A percentile compares a stretch with the other conserved stretches of the same genome.
These are phyloP conservation scores for Carnegiea gigantea DNA, from an alignment of 179 eudicot genomes.

Conservation along the genomic window DNA sequence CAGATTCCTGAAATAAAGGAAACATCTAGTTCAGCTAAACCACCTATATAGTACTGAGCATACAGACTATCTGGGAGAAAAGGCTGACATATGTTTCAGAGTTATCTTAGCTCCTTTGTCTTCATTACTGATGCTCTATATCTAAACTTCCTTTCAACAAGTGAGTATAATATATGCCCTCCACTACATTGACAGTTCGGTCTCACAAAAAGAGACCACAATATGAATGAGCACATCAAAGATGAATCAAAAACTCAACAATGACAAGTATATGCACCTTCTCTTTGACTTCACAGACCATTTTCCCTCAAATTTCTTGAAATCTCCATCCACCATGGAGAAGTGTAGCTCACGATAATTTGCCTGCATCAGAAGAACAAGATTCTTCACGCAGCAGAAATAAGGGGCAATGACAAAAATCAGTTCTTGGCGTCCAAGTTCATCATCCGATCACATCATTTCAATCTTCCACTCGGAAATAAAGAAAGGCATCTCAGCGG, in stretches of 20 bases:
- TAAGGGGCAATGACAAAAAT: neutral
- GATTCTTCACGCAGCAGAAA: neutral
- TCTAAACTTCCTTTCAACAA: neutral
- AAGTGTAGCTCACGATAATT: slow-evolving; percentile 81
- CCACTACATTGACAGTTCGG: neutral
- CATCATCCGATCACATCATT: neutral
- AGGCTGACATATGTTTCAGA: neutral
- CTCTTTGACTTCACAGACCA: slow-evolving; percentile 70
- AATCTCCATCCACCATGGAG: slow-evolving; percentile 98
- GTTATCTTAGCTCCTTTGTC: neutral
- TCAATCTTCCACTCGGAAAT: neutral
- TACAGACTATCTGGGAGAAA: neutral
- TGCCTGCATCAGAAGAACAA: slow-evolving; percentile 38
- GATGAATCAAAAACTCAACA: neutral
- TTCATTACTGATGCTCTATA: neutral
- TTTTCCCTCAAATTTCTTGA: slow-evolving; percentile 98
- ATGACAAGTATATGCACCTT: slow-evolving; percentile 41
- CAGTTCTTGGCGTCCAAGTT: neutral
- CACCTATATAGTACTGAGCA: neutral
- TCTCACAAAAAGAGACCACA: no score
- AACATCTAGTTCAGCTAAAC: slow-evolving; percentile 4
- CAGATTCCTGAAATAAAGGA: neutral
- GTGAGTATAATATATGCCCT: neutral
- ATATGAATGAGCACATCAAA: slow-evolving; percentile 7
- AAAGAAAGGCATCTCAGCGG: neutral